Evolutionary conservation across 2,329 filamentous ascomycete genomes (phyloP).

Genomic region (Colletotrichum zoysiae): DNA sequence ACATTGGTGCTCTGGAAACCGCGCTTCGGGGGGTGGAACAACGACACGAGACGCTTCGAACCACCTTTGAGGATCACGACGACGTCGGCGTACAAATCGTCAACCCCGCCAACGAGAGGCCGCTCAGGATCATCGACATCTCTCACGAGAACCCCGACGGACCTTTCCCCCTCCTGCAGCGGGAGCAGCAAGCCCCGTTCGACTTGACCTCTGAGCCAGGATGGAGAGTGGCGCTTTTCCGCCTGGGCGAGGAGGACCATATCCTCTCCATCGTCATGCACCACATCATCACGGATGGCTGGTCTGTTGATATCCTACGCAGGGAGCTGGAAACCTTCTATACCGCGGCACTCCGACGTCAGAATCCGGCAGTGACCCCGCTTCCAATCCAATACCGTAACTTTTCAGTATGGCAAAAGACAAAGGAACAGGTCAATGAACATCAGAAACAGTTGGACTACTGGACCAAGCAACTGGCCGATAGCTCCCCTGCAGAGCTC

Average conservation of each 20-base stretch:
- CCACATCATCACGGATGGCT: slow-evolving; percentile 48
- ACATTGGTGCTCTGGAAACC: neutral
- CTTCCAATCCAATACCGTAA: slow-evolving; percentile 47
- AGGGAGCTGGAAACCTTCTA: slow-evolving; percentile 45
- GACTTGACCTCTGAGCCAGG: slow-evolving; percentile 44
- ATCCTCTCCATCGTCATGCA: slow-evolving; percentile 48
- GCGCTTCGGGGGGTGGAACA: neutral
- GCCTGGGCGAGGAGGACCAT: slow-evolving; percentile 39
- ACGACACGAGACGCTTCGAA: slow-evolving; percentile 16
- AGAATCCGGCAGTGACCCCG: slow-evolving; percentile 39
- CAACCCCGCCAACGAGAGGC: neutral
- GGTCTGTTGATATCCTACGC: slow-evolving; percentile 47
- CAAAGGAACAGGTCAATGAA: slow-evolving; percentile 33
- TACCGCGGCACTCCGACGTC: slow-evolving; percentile 26
- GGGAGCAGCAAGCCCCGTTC: slow-evolving; percentile 45
- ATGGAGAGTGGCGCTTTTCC: slow-evolving; percentile 43
- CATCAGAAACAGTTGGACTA: slow-evolving; percentile 44
- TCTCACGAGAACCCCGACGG: slow-evolving; percentile 1
- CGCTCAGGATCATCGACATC: slow-evolving; percentile 18
- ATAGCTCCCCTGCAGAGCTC: slow-evolving; percentile 30
- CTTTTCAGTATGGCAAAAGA: slow-evolving; percentile 45
- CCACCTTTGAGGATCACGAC: slow-evolving; percentile 11
- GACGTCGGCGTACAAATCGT: slow-evolving; percentile 27
- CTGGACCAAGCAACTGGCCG: slow-evolving; percentile 43
- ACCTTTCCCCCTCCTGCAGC: neutral